Conservation (phyloP, 129 eudicot species). For the Flaveria sonorensis region DNA sequence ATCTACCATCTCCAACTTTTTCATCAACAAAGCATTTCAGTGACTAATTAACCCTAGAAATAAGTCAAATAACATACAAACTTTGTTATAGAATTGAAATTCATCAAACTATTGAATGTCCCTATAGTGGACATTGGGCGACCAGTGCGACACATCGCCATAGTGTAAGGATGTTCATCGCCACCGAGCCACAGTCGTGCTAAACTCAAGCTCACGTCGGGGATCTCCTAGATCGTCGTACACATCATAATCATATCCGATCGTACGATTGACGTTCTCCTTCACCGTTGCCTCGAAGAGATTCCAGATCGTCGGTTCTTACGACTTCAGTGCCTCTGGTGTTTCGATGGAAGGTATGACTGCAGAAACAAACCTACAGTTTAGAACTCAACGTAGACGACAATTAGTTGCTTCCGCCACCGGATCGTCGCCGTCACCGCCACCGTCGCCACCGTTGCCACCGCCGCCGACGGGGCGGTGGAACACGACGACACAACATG, state of each 20-base stretch:
- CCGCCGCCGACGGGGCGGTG: no score
- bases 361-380: neutral
- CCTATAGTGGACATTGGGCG: constrained; percentile 45
- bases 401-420: no score
- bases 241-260: constrained; percentile 64
- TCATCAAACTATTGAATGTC: no score
- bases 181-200: constrained; percentile 61
- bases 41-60: no score
- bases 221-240: constrained; percentile 68
- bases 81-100: no score
- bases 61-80: no score
- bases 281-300: constrained; percentile 49
- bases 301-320: constrained; percentile 44
- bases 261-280: constrained; percentile 48
- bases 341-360: constrained; percentile 68
- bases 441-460: no score
- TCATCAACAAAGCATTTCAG: no score
- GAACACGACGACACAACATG: no score
- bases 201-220: neutral
- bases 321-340: constrained; percentile 44
- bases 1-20: no score
- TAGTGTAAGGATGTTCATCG: constrained; percentile 48
- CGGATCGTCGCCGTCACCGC: no score
- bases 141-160: constrained; percentile 67
- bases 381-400: no score